phyloP scores from a whole-genome alignment of 345 rosid species.

The Eucalyptus brandiana region DNA sequence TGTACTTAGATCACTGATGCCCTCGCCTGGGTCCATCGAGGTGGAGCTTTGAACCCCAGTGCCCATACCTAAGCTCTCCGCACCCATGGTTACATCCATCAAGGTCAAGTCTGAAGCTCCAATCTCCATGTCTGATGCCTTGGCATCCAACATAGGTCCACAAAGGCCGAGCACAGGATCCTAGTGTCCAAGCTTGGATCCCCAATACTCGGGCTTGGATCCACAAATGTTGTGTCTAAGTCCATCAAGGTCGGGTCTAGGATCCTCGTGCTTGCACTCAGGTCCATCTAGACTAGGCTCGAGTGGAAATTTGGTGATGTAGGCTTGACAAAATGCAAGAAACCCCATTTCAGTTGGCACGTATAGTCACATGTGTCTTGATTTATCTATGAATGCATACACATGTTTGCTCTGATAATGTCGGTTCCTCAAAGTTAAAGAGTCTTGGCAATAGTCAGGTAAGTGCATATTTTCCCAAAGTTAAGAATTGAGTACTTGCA shows the following conservation, averaged over 20 bases:
- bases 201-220: too few relatives aligned
- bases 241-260: fast-evolving
- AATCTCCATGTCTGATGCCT: too few relatives aligned
- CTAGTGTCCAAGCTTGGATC: too few relatives aligned
- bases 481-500: neutral
- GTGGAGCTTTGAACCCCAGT: fast-evolving
- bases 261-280: fast-evolving
- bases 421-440: neutral
- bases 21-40: too few relatives aligned
- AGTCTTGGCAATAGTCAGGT: neutral
- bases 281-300: too few relatives aligned
- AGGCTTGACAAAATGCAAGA: neutral
- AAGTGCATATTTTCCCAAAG: neutral
- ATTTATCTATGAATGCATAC: too few relatives aligned
- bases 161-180: too few relatives aligned
- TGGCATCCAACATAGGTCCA: too few relatives aligned
- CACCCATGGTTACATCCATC: fast-evolving
- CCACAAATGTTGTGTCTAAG: too few relatives aligned
- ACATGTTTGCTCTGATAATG: neutral
- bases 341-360: neutral
- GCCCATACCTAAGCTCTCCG: fast-evolving
- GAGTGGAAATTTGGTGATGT: neutral
- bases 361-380: neutral
- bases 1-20: fast-evolving
- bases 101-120: fast-evolving